Evolutionary conservation across 345 rosid species (phyloP), one percentile per base, ranked within the genome.

Genomic region (Psidium friedrichsthalianum): DNA sequence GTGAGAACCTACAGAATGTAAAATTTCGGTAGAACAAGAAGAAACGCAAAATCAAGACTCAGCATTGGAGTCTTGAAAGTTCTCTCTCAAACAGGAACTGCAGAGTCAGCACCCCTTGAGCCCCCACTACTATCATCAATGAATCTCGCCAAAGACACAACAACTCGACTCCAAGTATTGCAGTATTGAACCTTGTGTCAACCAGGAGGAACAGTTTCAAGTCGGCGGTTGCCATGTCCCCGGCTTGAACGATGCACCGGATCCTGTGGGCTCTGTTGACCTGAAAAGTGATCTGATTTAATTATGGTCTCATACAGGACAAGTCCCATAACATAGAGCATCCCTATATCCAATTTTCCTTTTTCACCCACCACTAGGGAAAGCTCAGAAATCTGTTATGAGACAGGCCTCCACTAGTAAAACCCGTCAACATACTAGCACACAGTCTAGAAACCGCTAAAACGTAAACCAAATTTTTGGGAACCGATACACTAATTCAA

Each of bases 221-320:
- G 95, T 89, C 42, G 99, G 98, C 3, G 99, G 96, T 85, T 95
- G 99, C 99, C 99, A 97, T 83, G 98, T 93, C 89, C 98, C 99
- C 3, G 98, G 98, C 90, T 86, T 92, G 90, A 86, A 97, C 74
- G 96, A 90, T 89, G 94, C 87, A 83, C 99, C 98, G 24, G 98
- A 92, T 88, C 98, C 99, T 59, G 94, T 88, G 74, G 98, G 98
- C 87, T 97, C 98, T 1, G 94, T 86, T 82, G 91, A 88, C 89
- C 98, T 97, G 91, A 89, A 90, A 89, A 87, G 27, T n/a, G 25
- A 55, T 32, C 15, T 56, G 49, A 56, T 81, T 42, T 49, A 29
- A 54, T 56, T 42, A 42, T 2, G 59, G 12, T 29, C 52, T 42
- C 61, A 56, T 8, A 78, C 24, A 27, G 52, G 74, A 80, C 36